A percentile compares a stretch with the other conserved stretches of the same genome.
Evolutionary conservation across 805 yeast genomes (phyloP).

Genomic region (Lachancea cidri): DNA sequence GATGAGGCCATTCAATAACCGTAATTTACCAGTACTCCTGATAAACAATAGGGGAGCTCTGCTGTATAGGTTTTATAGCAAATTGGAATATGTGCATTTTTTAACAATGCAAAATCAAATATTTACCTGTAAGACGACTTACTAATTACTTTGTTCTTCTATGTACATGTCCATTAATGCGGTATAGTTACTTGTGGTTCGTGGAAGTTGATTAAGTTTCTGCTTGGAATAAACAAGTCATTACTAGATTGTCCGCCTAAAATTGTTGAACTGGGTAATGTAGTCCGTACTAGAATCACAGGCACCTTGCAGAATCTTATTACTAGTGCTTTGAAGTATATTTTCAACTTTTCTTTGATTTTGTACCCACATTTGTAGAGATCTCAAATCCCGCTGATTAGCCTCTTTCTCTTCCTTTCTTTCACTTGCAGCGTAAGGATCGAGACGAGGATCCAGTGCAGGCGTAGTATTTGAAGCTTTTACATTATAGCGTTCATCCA

Average conservation of each 20-base stretch:
- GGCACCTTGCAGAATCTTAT: conserved; percentile 31
- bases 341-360: conserved; percentile 40
- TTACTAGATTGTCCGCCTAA: conserved; percentile 2
- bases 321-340: conserved; percentile 36
- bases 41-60: too few species aligned
- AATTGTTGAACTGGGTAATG: conserved; percentile 18
- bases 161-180: too few species aligned
- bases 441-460: conserved; percentile 34
- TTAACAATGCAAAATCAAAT: too few species aligned
- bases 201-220: too few species aligned
- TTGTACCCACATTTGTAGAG: conserved; percentile 32
- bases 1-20: too few species aligned
- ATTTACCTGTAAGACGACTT: too few species aligned
- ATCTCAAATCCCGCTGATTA: conserved; percentile 27
- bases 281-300: conserved; percentile 33
- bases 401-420: conserved; percentile 27
- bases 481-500: conserved; percentile 22
- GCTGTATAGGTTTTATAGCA: too few species aligned
- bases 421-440: conserved; percentile 48
- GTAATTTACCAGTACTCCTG: too few species aligned
- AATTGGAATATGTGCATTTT: too few species aligned
- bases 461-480: conserved; percentile 16
- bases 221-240: too few species aligned
- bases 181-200: too few species aligned
- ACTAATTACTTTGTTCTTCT: too few species aligned